Evolutionary conservation across 192 early-diverging fungal genomes (phyloP).

Genomic region (Chytriomyces sp.): DNA sequence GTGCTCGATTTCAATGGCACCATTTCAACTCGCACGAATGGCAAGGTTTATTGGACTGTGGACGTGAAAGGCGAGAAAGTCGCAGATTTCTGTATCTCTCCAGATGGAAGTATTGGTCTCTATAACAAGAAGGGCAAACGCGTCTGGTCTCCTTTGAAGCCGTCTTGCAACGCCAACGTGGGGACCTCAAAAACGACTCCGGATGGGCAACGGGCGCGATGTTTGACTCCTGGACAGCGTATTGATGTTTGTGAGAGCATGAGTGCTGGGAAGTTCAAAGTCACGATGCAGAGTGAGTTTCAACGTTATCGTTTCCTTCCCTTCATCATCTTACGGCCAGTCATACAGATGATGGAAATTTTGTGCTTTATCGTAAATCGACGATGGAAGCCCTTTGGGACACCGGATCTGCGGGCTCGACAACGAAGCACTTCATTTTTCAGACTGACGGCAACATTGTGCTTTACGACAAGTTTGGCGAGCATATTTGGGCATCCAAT

Average conservation of each 20-base stretch:
- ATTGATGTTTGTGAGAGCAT: background rate
- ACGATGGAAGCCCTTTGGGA: background rate
- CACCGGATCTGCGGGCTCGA: background rate
- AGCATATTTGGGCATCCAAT: background rate
- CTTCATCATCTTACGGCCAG: background rate
- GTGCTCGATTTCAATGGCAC: no score
- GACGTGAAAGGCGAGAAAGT: background rate
- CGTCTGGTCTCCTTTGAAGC: background rate
- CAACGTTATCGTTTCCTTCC: background rate
- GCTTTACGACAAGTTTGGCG: background rate
- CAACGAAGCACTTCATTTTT: background rate
- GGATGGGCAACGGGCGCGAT: background rate
- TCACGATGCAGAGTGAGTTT: background rate
- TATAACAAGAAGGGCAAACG: background rate
- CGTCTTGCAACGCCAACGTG: background rate
- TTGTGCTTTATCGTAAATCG: background rate
- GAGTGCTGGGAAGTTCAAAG: background rate
- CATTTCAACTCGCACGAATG: background rate
- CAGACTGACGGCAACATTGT: background rate
- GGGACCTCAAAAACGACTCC: background rate
- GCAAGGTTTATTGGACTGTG: background rate
- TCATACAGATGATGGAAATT: background rate
- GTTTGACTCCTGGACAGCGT: background rate
- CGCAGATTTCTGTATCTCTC: background rate
- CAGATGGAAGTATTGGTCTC: background rate